phyloP scores from a whole-genome alignment of 2,329 filamentous ascomycete species.

The Colletotrichum spaethianum region DNA sequence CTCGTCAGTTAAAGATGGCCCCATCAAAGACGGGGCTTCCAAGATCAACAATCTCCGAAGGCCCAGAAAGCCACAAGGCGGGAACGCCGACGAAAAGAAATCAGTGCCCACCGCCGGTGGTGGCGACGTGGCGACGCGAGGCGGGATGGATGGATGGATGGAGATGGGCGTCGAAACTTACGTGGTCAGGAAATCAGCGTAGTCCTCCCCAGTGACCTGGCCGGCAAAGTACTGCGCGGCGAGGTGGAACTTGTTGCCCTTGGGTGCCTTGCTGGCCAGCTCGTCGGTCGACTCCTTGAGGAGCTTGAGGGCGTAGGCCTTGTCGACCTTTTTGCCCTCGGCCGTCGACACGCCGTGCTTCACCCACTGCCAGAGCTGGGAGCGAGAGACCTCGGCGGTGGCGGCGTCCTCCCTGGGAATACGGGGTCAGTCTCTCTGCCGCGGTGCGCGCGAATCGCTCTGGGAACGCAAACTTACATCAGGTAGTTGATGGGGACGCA shows the following conservation, averaged over 20 bases:
- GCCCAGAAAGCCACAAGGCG: slow-evolving; percentile 30
- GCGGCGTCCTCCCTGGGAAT: slow-evolving; percentile 85
- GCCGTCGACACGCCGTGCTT: slow-evolving; percentile 80
- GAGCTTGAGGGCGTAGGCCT: slow-evolving; percentile 88
- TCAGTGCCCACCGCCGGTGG: neutral
- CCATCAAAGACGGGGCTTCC: neutral
- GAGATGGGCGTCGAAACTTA: slow-evolving; percentile 61
- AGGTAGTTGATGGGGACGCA: slow-evolving; percentile 98
- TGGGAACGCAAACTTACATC: slow-evolving; percentile 70
- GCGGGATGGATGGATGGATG: neutral
- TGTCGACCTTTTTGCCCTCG: slow-evolving; percentile 94
- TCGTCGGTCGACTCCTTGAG: slow-evolving; percentile 88
- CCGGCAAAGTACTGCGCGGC: slow-evolving; percentile 93
- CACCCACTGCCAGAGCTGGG: slow-evolving; percentile 97
- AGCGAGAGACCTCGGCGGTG: slow-evolving; percentile 94
- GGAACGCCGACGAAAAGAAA: slow-evolving; percentile 3
- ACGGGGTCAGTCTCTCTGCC: slow-evolving; percentile 1
- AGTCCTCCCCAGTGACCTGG: slow-evolving; percentile 97
- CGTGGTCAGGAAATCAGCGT: slow-evolving; percentile 94
- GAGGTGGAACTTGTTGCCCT: slow-evolving; percentile 92
- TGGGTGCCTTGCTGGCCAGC: slow-evolving; percentile 80
- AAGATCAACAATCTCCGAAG: slow-evolving; percentile 4
- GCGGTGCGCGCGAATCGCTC: slow-evolving; percentile 38
- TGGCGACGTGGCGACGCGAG: neutral
- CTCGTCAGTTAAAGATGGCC: slow-evolving; percentile 40